Conservation (phyloP, 768 basidiomycete genomes). For the Pleurotus pulmonarius region DNA sequence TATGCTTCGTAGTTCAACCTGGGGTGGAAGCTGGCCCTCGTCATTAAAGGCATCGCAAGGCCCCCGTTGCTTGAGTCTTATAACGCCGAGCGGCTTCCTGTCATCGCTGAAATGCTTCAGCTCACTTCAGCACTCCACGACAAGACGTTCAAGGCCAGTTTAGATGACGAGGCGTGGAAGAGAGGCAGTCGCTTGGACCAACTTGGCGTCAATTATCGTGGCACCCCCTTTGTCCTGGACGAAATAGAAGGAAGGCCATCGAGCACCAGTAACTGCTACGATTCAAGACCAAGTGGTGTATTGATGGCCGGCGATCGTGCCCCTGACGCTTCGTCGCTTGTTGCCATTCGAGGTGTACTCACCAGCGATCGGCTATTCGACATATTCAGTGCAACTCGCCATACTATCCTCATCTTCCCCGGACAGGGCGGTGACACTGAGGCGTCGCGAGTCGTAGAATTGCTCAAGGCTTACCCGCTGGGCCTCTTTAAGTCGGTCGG, state of each 20-base stretch:
- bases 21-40: slow-evolving; percentile 20
- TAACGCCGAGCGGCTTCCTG: slow-evolving; percentile 21
- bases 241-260: slow-evolving; percentile 13
- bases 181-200: slow-evolving; percentile 12
- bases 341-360: not conserved
- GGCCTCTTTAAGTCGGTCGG: not conserved
- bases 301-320: slow-evolving; percentile 6
- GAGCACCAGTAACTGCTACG: slow-evolving; percentile 15
- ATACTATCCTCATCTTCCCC: slow-evolving; percentile 8
- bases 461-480: not conserved
- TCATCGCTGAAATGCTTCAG: slow-evolving; percentile 33
- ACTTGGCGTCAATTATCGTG: slow-evolving; percentile 25
- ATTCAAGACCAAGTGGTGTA: slow-evolving; percentile 11
- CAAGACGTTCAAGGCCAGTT: slow-evolving; percentile 8
- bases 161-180: slow-evolving; percentile 4
- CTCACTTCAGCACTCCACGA: slow-evolving; percentile 17
- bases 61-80: slow-evolving; percentile 18
- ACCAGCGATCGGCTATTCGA: not conserved
- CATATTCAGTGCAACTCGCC: slow-evolving; percentile 5
- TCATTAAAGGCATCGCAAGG: slow-evolving; percentile 12
- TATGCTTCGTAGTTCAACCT: slow-evolving; percentile 20
- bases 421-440: not conserved
- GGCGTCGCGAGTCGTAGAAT: not conserved
- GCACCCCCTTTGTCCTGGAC: slow-evolving; percentile 21
- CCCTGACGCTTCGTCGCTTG: slow-evolving; percentile 7